These are phyloP conservation scores for Penicillium sp. DNA, from an alignment of 2,329 filamentous ascomycete species.

Conservation along the genomic window DNA sequence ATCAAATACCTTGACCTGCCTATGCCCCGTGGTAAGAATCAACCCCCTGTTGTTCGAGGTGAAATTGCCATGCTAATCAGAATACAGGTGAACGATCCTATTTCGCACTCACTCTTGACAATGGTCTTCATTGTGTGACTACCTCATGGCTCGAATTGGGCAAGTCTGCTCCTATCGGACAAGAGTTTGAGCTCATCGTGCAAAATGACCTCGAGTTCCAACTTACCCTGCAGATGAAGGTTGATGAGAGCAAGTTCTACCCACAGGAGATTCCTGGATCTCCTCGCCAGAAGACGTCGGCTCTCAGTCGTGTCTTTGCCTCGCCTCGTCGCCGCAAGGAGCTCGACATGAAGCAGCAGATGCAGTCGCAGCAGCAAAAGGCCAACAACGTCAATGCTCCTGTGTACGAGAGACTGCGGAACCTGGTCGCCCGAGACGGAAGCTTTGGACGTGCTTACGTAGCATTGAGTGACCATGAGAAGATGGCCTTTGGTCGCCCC, in stretches of 20 bases:
- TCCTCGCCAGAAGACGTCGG: slow-evolving; percentile 80
- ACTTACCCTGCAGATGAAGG: slow-evolving; percentile 92
- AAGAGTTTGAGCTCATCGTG: slow-evolving; percentile 97
- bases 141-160: slow-evolving; percentile 94
- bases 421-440: slow-evolving; percentile 85
- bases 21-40: slow-evolving; percentile 80
- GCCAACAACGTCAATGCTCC: slow-evolving; percentile 61
- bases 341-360: slow-evolving; percentile 80
- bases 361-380: slow-evolving; percentile 80
- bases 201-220: slow-evolving; percentile 99
- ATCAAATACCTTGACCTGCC: slow-evolving; percentile 91
- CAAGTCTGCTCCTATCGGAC: slow-evolving; percentile 89
- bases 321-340: slow-evolving; percentile 98
- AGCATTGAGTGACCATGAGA: slow-evolving; percentile 90
- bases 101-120: slow-evolving; percentile 97
- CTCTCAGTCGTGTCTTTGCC: slow-evolving; percentile 89
- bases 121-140: slow-evolving; percentile 95
- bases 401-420: slow-evolving; percentile 83
- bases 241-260: slow-evolving; percentile 76
- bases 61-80: slow-evolving; percentile 32
- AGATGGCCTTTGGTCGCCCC: slow-evolving; percentile 83
- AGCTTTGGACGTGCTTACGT: slow-evolving; percentile 95
- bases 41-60: slow-evolving; percentile 38
- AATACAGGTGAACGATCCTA: slow-evolving; percentile 79
- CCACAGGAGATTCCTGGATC: slow-evolving; percentile 53